Evolutionary conservation across 768 basidiomycete species (phyloP).

Genomic region (Termitomyces sp.): DNA sequence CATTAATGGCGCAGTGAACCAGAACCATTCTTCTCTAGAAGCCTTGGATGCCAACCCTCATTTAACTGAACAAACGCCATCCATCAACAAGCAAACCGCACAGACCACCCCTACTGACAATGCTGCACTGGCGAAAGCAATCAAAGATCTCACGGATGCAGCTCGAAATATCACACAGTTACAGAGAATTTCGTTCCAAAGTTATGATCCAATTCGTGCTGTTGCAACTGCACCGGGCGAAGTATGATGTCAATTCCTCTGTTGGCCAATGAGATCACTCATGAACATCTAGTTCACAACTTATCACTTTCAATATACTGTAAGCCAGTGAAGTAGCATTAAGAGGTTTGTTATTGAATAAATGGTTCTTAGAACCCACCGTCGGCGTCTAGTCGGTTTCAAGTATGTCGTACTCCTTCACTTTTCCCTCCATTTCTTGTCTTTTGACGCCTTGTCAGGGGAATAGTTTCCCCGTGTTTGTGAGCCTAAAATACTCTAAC

Average conservation of each 20-base stretch:
- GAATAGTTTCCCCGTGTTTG: neutral
- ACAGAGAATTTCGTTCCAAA: neutral
- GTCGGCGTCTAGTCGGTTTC: neutral
- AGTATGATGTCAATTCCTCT: neutral
- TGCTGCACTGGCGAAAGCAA: neutral
- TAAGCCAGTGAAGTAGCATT: neutral
- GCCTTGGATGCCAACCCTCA: neutral
- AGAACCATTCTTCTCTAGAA: neutral
- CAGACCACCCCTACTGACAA: neutral
- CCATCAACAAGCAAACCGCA: neutral
- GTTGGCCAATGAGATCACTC: neutral
- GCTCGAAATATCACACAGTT: neutral
- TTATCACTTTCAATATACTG: neutral
- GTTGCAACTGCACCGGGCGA: neutral
- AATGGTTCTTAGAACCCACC: neutral
- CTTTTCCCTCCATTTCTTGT: neutral
- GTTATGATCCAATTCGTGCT: neutral
- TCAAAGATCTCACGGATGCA: neutral
- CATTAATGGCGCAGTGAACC: neutral
- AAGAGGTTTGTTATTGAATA: neutral
- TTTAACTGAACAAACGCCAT: neutral
- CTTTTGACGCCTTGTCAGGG: neutral
- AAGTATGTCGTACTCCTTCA: neutral
- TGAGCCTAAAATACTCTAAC: neutral
- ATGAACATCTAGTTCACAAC: neutral